Conservation (phyloP, 2,329 filamentous ascomycete species). For the Penicillium sp. region DNA sequence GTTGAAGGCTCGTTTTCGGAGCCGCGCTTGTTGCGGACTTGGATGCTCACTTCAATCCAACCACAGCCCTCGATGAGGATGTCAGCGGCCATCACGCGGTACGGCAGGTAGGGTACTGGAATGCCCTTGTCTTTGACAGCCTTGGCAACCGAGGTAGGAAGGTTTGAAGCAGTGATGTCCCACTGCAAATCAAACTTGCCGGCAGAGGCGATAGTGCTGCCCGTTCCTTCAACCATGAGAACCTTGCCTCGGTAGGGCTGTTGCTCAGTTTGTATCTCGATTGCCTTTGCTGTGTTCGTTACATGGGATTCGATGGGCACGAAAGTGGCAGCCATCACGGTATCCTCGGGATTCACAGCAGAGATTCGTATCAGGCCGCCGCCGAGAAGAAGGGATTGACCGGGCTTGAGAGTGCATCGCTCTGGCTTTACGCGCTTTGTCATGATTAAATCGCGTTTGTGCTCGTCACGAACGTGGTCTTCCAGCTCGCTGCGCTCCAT, state of each 20-base stretch:
- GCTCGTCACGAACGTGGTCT: conserved; percentile 64
- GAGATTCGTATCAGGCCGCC: conserved; percentile 88
- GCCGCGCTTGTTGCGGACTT: conserved; percentile 63
- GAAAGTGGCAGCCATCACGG: conserved; percentile 83
- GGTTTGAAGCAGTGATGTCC: conserved; percentile 78
- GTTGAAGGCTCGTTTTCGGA: conserved; percentile 31
- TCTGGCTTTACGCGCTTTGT: conserved; percentile 69
- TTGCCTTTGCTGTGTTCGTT: conserved; percentile 77
- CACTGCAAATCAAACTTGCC: conserved; percentile 72
- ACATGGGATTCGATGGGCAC: conserved; percentile 74
- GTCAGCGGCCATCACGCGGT: conserved; percentile 75
- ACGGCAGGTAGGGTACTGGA: conserved; percentile 59
- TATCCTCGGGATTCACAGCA: conserved; percentile 62
- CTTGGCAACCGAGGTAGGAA: conserved; percentile 71
- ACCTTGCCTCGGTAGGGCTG: conserved; percentile 61
- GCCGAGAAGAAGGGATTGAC: conserved; percentile 78
- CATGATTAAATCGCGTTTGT: conserved; percentile 74
- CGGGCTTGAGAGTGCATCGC: conserved; percentile 69
- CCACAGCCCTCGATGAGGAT: conserved; percentile 89
- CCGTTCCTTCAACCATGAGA: conserved; percentile 61
- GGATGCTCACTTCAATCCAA: conserved; percentile 85
- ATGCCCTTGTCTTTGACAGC: conserved; percentile 63
- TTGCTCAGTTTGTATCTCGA: conserved; percentile 66
- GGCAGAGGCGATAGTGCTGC: conserved; percentile 63
- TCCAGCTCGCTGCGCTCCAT: conserved; percentile 73